phyloP scores from a whole-genome alignment of 169 alveolate species.

The Cryptosporidium sp. region DNA sequence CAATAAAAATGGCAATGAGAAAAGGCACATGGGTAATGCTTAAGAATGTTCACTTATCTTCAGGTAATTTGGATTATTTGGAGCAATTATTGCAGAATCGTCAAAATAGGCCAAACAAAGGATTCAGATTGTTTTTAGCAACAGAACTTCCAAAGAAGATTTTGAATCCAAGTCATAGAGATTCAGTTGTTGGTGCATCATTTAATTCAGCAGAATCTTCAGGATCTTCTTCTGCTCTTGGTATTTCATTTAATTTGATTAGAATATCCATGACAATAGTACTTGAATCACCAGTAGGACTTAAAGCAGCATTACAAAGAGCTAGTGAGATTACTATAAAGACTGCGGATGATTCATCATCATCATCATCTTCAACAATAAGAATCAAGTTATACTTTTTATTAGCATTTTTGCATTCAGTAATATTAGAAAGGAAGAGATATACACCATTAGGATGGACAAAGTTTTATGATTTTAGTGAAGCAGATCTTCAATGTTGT shows the following conservation, averaged over 20 bases:
- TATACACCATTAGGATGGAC: conserved; percentile 98
- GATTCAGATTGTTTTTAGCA: conserved; percentile 95
- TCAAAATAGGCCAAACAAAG: conserved; percentile 86
- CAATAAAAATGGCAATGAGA: conserved; percentile 91
- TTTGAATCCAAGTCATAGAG: conserved; percentile 12
- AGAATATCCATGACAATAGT: conserved; percentile 93
- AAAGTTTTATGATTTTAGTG: conserved; percentile 95
- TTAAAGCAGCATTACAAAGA: conserved; percentile 92
- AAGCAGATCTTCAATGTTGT: conserved; percentile 91
- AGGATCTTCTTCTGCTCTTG: conserved; percentile 3
- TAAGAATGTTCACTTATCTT: conserved; percentile 97
- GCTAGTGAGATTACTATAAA: conserved; percentile 85
- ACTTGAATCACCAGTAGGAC: conserved; percentile 97
- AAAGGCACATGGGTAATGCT: conserved; percentile 97
- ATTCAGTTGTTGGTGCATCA: conserved; percentile 13
- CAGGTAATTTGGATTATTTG: conserved; percentile 94
- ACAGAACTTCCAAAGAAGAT: conserved; percentile 95
- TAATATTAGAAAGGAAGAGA: conserved; percentile 95
- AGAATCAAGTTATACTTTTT: conserved; percentile 86
- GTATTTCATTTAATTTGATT: conserved; percentile 91
- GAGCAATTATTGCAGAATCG: conserved; percentile 91
- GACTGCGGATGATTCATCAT: conserved; percentile 79
- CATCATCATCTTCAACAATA: neutral
- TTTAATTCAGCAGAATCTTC: neutral
- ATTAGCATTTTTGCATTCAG: conserved; percentile 96